Evolutionary conservation across 345 rosid genomes (phyloP), one percentile per base, ranked within the genome.

Genomic region (Brassica juncea): DNA sequence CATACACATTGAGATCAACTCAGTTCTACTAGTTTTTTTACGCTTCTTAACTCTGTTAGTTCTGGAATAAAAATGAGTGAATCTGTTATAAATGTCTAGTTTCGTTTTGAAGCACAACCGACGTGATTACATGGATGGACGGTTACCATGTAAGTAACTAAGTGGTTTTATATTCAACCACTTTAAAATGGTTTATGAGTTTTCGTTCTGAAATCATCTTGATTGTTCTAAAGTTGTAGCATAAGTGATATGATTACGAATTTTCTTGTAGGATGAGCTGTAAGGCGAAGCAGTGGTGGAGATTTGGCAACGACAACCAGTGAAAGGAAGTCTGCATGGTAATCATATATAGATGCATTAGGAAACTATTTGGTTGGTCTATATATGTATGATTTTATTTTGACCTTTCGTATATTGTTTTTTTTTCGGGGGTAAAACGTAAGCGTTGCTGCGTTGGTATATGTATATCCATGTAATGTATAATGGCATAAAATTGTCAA

Each of bases 61-160:
- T 63, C 21, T 57, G 27, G 15, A n/a, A 19, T 5, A 3, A 39
- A 31, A 23, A 32, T 71, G 76, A 81, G 42, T 71, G 76, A 81
- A 15, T 71, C 37, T 55, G 52, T 68, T 68, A 27, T 8, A 58
- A 64, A 70, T 55, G 73, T 68, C 23, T 21, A 21, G 23, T 21
- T 82, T 49, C 59, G 21, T 68, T 79, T 86, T 76, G 88, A 91
- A 91, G 99, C 90, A 73, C 28, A 72, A 87, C 76, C 90, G 78
- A 31, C 90, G 74, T 4, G 94, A 91, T 81, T 82, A 89, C 85
- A 39, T 87, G 87, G 97, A 92, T 87, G 87, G 97, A 92, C 19
- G 94, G 92, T 85, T 91, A 94, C 85, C 99, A 90, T 81, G 97
- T 92, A 87, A 91, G 97, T 55, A 0, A 39, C 47, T 10, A 39